phyloP scores from a whole-genome alignment of 495 filamentous ascomycete species.

The Neurospora sp. region DNA sequence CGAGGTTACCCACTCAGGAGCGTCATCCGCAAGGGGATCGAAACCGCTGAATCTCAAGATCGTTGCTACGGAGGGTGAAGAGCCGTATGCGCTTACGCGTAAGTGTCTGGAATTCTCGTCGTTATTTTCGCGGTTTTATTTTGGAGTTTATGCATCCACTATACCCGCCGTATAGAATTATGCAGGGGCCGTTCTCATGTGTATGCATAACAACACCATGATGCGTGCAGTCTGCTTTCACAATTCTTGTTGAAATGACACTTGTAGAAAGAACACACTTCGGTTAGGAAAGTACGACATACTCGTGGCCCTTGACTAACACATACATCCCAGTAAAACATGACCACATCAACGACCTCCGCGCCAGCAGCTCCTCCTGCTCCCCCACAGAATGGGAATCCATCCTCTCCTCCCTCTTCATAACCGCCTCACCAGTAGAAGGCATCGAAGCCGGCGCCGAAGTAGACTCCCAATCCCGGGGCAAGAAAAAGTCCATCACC shows the following conservation, averaged over 20 bases:
- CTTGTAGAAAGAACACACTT: too few species aligned
- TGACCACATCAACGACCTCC: slow-evolving; percentile 18
- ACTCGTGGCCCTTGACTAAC: background rate
- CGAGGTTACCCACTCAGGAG: slow-evolving; percentile 33
- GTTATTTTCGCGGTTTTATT: background rate
- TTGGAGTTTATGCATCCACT: background rate
- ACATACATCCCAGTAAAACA: slow-evolving; percentile 20
- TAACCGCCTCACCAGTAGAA: slow-evolving; percentile 22
- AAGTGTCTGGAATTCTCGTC: slow-evolving; percentile 11
- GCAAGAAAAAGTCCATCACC: slow-evolving; percentile 17
- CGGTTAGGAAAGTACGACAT: background rate
- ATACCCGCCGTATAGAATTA: background rate
- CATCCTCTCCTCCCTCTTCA: slow-evolving; percentile 29
- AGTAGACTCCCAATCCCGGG: slow-evolving; percentile 1
- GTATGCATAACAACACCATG: too few species aligned
- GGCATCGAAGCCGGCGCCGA: slow-evolving; percentile 36
- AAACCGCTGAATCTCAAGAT: slow-evolving; percentile 50
- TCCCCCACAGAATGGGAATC: slow-evolving; percentile 35
- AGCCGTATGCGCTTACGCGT: slow-evolving; percentile 50
- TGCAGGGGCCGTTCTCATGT: background rate
- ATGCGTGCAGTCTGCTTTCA: too few species aligned
- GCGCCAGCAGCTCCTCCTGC: slow-evolving; percentile 22
- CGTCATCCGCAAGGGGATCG: background rate
- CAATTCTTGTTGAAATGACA: too few species aligned
- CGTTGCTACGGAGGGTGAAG: slow-evolving; percentile 57